Conservation (phyloP, 805 yeast genomes). For the Ogataea corticis region DNA sequence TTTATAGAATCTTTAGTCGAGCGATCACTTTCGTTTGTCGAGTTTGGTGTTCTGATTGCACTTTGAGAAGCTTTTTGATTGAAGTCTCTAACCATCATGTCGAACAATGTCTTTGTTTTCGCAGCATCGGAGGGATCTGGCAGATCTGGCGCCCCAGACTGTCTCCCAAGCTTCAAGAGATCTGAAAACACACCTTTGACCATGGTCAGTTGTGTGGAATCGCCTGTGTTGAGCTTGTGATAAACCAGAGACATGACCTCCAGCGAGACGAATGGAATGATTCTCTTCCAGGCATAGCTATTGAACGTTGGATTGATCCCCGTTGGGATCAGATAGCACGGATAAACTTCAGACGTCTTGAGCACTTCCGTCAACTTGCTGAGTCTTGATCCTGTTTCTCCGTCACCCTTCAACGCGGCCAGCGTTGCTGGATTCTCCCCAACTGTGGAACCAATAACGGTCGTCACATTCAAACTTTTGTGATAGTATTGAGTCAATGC, state of each 20-base stretch:
- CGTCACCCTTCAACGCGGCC: slow-evolving; percentile 23
- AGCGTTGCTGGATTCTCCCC: slow-evolving; percentile 5
- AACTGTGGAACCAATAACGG: slow-evolving; percentile 28
- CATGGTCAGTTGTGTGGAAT: slow-evolving; percentile 9
- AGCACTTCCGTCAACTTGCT: slow-evolving; percentile 21
- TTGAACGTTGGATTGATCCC: slow-evolving; percentile 30
- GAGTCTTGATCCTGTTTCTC: slow-evolving; percentile 21
- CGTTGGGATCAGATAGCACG: slow-evolving; percentile 27
- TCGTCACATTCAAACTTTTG: slow-evolving; percentile 24
- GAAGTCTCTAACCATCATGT: slow-evolving; percentile 22
- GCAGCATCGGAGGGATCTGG: slow-evolving; percentile 23
- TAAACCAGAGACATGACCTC: slow-evolving; percentile 25
- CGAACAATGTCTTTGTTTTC: slow-evolving; percentile 17
- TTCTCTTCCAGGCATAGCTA: slow-evolving; percentile 32
- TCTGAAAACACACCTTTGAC: slow-evolving; percentile 26
- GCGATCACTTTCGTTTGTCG: slow-evolving; percentile 4
- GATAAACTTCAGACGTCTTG: slow-evolving; percentile 27
- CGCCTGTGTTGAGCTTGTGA: slow-evolving; percentile 16
- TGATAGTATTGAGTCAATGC: slow-evolving; percentile 20
- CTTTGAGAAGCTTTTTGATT: slow-evolving; percentile 24
- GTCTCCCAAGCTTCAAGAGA: slow-evolving; percentile 23
- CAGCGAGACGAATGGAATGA: slow-evolving; percentile 28
- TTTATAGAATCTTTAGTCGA: slow-evolving; percentile 8
- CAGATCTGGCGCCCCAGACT: slow-evolving; percentile 27
- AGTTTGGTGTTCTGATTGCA: slow-evolving; percentile 13